Percentiles rank a stretch among this genome's conserved stretches.
phyloP scores from a whole-genome alignment of 371 early-diverging fungal species.

The Mucor sp. region DNA sequence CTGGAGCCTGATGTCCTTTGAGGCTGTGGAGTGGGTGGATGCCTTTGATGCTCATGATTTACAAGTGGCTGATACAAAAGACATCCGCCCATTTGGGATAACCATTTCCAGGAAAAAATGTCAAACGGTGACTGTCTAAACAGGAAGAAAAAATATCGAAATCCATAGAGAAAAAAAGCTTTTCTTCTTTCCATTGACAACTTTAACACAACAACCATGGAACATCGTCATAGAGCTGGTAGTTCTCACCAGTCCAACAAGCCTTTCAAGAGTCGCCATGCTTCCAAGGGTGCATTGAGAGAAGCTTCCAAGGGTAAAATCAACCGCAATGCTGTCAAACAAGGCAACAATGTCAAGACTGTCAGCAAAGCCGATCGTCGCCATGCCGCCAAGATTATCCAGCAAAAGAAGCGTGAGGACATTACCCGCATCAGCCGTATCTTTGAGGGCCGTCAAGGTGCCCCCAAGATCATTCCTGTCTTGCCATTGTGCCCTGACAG shows the following conservation, averaged over 20 bases:
- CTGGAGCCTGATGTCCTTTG: conserved; percentile 26
- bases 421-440: conserved; percentile 68
- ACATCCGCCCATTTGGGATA: background rate
- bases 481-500: conserved; percentile 87
- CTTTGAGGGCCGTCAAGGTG: conserved; percentile 81
- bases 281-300: conserved; percentile 78
- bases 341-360: conserved; percentile 40
- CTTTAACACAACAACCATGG: conserved; percentile 22
- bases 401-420: conserved; percentile 83
- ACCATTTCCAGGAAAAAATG: background rate
- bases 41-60: conserved; percentile 11
- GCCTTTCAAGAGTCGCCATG: conserved; percentile 91
- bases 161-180: conserved; percentile 7
- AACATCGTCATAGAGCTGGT: conserved; percentile 65
- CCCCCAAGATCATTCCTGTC: conserved; percentile 83
- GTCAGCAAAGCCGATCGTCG: conserved; percentile 79
- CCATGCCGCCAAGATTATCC: conserved; percentile 78
- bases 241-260: conserved; percentile 90
- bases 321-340: conserved; percentile 64
- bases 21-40: conserved; percentile 15
- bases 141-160: conserved; percentile 4
- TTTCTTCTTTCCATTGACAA: conserved; percentile 7
- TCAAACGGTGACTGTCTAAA: conserved; percentile 11
- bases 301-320: conserved; percentile 86
- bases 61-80: conserved; percentile 4